phyloP scores from a whole-genome alignment of 805 yeast genomes.

The Saccharomycopsis selenospora region DNA sequence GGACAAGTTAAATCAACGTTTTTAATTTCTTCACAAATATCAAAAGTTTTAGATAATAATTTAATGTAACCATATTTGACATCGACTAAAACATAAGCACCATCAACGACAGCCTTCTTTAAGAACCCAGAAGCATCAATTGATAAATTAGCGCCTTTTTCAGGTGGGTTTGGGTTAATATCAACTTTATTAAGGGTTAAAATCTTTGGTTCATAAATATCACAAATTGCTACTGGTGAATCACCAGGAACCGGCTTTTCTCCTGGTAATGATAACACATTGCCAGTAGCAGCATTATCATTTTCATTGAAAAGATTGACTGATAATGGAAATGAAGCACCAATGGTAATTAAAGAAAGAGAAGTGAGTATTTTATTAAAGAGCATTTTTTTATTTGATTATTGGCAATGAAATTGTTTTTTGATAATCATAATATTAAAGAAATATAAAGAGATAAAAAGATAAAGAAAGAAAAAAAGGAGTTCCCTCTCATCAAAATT shows the following conservation, averaged over 20 bases:
- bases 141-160: slow-evolving; percentile 75
- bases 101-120: slow-evolving; percentile 53
- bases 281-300: neutral
- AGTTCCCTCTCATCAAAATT: no score
- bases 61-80: slow-evolving; percentile 90
- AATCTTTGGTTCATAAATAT: slow-evolving; percentile 52
- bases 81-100: slow-evolving; percentile 91
- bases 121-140: slow-evolving; percentile 68
- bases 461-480: no score
- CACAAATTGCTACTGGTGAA: slow-evolving; percentile 79
- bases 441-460: no score
- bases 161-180: slow-evolving; percentile 83
- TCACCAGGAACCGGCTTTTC: slow-evolving; percentile 82
- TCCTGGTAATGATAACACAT: slow-evolving; percentile 28
- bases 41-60: slow-evolving; percentile 82
- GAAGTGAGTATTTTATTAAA: neutral
- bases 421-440: no score
- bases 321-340: neutral
- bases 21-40: slow-evolving; percentile 79
- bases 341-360: neutral
- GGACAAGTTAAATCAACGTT: slow-evolving; percentile 88
- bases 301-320: neutral
- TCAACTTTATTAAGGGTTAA: slow-evolving; percentile 53
- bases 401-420: no score
- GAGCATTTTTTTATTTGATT: neutral